Base-by-base conservation (phyloP, 2,329 filamentous ascomycete species). In the Aspergillus sp. region DNA sequence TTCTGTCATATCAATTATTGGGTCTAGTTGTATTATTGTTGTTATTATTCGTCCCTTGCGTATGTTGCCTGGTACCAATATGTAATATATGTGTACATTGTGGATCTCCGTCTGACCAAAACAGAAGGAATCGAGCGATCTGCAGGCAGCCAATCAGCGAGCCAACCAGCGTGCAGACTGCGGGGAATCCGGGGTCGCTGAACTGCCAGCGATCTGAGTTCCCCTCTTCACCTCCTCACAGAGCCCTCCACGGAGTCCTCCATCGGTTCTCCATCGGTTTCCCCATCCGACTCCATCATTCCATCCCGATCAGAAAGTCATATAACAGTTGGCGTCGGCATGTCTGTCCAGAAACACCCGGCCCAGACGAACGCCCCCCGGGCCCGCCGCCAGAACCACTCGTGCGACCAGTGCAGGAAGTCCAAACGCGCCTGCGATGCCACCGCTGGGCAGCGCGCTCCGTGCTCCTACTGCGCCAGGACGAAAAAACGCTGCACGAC, bases 341-440 rank as follows among this genome's bases (percentile, higher is more conserved):
- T 39, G 31, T n/a, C 47, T 6, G 31, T 39, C 33, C 33, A 49
- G 12, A 49, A 24, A 19, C 14, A 33, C 31, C 47, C 47, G 14
- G 6, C 45, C 15, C 19, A 5, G 19, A 12, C 15, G 3, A 27
- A 48, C 5, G 14, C 2, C 11, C 15, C 45, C 27, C 14, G 19
- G 4, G 7, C 7, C 17, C 19, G 47, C 12, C 47, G 47, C 7
- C 47, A 49, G 33, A 49, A 49, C 33, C 47, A 49, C 31, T 49
- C 47, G 6, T 49, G 47, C 33, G 47, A 49, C 33, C 47, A 49
- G 47, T 49, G 47, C 31, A 6, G 47, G 47, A 37, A 39, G 33
- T 49, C 47, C 17, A 49, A 49, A 24, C 47, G 47, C 15, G 47
- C 47, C 12, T 49, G 47, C 31, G 47, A 49, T 21, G 47, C 47